Conservation (phyloP, 768 basidiomycete species). For the Pulveroboletus sp. region DNA sequence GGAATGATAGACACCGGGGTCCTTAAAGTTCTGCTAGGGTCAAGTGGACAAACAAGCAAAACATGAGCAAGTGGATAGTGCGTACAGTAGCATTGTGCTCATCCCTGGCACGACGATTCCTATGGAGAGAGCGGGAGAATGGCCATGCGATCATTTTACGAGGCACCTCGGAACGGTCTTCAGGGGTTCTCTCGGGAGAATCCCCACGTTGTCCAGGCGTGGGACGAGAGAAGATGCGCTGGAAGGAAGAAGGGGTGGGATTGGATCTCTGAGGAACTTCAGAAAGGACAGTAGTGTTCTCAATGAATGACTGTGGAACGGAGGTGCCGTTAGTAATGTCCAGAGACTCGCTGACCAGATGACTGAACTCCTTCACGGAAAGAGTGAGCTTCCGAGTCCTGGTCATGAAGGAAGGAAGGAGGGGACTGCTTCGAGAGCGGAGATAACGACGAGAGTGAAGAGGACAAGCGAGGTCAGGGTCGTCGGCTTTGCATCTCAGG, state of each 20-base stretch:
- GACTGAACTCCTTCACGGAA: slow-evolving; percentile 31
- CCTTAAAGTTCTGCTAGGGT: slow-evolving; percentile 4
- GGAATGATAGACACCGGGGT: slow-evolving; percentile 3
- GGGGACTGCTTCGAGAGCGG: not conserved
- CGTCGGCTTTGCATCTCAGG: slow-evolving; percentile 3
- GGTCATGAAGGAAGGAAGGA: slow-evolving; percentile 20
- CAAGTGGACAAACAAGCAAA: slow-evolving; percentile 4
- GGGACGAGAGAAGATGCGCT: slow-evolving; percentile 29
- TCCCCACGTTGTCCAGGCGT: slow-evolving; percentile 6
- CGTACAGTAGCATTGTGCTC: slow-evolving; percentile 12
- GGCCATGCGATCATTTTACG: slow-evolving; percentile 30
- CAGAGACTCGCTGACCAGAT: slow-evolving; percentile 32
- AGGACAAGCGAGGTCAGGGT: slow-evolving; percentile 19
- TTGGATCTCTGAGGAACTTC: slow-evolving; percentile 15
- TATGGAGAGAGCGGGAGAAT: slow-evolving; percentile 25
- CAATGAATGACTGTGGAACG: slow-evolving; percentile 21
- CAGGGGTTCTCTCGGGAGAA: slow-evolving; percentile 4
- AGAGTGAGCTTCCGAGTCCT: slow-evolving; percentile 25
- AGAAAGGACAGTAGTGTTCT: slow-evolving; percentile 18
- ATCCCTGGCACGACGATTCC: slow-evolving; percentile 10
- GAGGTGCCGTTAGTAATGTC: slow-evolving; percentile 13
- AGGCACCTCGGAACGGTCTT: slow-evolving; percentile 14
- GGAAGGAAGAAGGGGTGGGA: slow-evolving; percentile 19
- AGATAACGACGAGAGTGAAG: not conserved
- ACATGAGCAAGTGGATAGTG: not conserved